Base-by-base conservation (phyloP, 2,329 filamentous ascomycete species). In the Diplodia seriata region DNA sequence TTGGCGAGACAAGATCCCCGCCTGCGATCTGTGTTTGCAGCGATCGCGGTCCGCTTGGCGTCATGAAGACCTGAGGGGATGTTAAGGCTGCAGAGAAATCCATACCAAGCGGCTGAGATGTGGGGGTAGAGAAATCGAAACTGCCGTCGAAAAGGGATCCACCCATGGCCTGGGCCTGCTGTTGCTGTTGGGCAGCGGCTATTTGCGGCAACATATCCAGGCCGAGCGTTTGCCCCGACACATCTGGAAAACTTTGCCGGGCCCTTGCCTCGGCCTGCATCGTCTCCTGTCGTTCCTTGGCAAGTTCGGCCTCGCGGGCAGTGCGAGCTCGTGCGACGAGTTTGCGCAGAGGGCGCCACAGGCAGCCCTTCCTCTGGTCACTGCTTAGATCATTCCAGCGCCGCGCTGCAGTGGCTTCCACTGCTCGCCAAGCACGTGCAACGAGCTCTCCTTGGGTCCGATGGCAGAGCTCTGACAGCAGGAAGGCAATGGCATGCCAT, bases 401-500 rank as follows among this genome's bases (percentile, higher is more conserved):
- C 2, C 79, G 77, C 33, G 79, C 76, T 11, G 80, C 74, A 1
- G 81, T 81, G 33, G 78, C 77, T 68, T 86, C 84, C 18, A 89
- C 81, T 1, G 86, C 85, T 29, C 78, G 75, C 87, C 87, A 90
- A 3, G 87, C 87, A 31, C 87, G 81, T 64, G 89, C 86, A 0
- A 88, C 86, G 0, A 85, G 77, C 26, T 85, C 84, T 29, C 87
- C 86, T 36, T 81, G 81, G 6, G 85, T 86, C 29, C 85, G 83
- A 15, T 85, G 81, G 71, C 86, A 88, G 0, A 89, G 79, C 71
- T 89, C 86, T 1, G 85, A 85, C 8, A 89, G 79, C 4, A 89
- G 81, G 72, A 88, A 89, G 0, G 87, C 87, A 47, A 89, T 81
- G 2, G 86, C 85, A 73, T 89, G 87, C 87, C 87, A 90, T 73